Evolutionary conservation across 192 early-diverging fungal genomes (phyloP), one percentile per base, ranked within the genome.

Genomic region (Martensiomyces pterosporus): DNA sequence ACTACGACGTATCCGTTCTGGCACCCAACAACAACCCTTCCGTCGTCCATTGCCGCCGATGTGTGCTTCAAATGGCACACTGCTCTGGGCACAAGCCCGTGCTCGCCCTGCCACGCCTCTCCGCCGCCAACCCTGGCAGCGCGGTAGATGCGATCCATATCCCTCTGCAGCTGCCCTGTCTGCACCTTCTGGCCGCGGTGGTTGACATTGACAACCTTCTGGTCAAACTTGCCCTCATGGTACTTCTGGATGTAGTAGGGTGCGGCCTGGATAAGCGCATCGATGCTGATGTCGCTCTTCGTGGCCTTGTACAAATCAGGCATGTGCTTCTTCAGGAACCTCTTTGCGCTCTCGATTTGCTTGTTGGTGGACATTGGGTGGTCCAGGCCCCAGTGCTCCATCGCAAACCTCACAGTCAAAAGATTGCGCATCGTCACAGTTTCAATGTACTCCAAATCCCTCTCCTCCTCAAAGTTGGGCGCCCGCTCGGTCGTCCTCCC

Each of bases 1-100:
- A 73, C 43, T 0, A 73, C 63, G 3, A 73, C 57, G 23, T 73
- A 73, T 2, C 69, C 69, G 49, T 73, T 73, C 24, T 39, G 15
- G 42, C 69, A 73, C 3, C 62, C 69, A 15, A 66, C 33, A 9
- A 61, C 69, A 14, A 73, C 36, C 12, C 50, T 44, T 1, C 44
- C 26, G 40, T 73, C 69, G 42, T 66, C 62, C 58, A 73, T 65
- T 6, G 63, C 69, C 12, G 58, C 33, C 4, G 50, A 3, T 22
- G 32, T 25, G 9, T 37, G 33, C 22, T 18, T 32, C 53, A 73
- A 32, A 12, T 43, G 35, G 9, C 18, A 19, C 9, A 36, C 54
- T 0, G 50, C 54, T 25, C 3, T 24, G 6, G 62, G 46, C 36
- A 62, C 47, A 27, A 65, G 12, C 8, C 14, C 25, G 3, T 5